Evolutionary conservation across 2,329 filamentous ascomycete genomes (phyloP).

Genomic region (Pestalotiopsis sp.): DNA sequence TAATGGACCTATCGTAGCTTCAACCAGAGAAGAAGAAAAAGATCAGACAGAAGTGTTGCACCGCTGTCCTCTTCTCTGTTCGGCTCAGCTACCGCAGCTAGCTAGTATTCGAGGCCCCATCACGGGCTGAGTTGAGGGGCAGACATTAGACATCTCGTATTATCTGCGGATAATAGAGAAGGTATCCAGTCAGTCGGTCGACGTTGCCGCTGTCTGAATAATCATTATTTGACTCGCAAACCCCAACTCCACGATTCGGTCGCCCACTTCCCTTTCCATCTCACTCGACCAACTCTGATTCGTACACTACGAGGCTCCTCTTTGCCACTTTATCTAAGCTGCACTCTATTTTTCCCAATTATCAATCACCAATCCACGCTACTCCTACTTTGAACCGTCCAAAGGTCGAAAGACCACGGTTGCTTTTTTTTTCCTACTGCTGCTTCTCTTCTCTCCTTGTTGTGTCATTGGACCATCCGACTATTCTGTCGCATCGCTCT

Average conservation of each 20-base stretch:
- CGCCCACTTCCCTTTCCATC: neutral
- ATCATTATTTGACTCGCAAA: neutral
- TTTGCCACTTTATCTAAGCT: conserved; percentile 4
- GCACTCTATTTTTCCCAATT: neutral
- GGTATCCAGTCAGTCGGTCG: neutral
- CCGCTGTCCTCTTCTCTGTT: conserved; percentile 13
- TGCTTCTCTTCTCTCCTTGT: conserved; percentile 9
- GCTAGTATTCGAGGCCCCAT: neutral
- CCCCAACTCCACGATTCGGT: neutral
- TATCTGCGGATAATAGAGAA: neutral
- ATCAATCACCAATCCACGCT: neutral
- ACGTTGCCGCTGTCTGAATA: neutral
- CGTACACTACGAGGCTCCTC: conserved; percentile 11
- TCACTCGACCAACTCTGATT: neutral
- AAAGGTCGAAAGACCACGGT: conserved; percentile 26
- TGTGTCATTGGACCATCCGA: conserved; percentile 14
- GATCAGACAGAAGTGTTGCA: conserved; percentile 8
- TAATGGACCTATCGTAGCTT: neutral
- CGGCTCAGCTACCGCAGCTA: neutral
- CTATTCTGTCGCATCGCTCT: neutral
- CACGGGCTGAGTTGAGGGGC: neutral
- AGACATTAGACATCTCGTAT: neutral
- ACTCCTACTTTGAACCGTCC: neutral
- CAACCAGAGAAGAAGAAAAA: neutral
- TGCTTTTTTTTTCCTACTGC: conserved; percentile 19